Conservation (phyloP, 2,329 filamentous ascomycete genomes). For the Neonectria faginata region DNA sequence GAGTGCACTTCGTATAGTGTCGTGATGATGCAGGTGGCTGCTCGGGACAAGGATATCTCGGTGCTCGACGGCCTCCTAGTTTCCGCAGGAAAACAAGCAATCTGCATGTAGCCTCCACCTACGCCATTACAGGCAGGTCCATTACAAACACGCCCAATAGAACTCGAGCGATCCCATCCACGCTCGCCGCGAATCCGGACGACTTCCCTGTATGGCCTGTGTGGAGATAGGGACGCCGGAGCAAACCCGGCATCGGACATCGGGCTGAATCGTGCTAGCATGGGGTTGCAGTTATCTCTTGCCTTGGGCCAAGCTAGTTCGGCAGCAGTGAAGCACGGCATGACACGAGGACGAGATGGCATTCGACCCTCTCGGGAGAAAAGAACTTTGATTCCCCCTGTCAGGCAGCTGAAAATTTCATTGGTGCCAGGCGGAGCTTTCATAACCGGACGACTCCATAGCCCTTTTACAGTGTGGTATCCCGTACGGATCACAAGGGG, state of each 20-base stretch:
- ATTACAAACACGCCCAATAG: neutral
- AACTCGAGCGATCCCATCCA: conserved; percentile 1
- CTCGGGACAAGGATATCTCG: conserved; percentile 9
- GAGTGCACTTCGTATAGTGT: neutral
- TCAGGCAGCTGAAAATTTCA: neutral
- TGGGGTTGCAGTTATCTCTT: conserved; percentile 1
- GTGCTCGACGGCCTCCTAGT: conserved; percentile 5
- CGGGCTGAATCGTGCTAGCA: neutral
- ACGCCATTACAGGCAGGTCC: neutral
- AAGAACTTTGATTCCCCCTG: neutral
- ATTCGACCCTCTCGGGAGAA: neutral
- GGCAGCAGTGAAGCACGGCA: no score
- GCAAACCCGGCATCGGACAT: conserved; percentile 8
- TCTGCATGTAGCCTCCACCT: conserved; percentile 14
- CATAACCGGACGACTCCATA: neutral
- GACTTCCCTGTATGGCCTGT: neutral
- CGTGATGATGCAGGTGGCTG: conserved; percentile 15
- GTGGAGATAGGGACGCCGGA: conserved; percentile 6
- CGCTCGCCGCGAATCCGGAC: neutral
- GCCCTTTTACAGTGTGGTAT: conserved; percentile 7
- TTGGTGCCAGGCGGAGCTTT: neutral
- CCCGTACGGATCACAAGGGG: neutral
- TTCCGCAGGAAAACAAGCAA: neutral
- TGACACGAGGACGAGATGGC: neutral
- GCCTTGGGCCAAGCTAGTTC: neutral